Evolutionary conservation across 139 green algal genomes (phyloP), one percentile per base, ranked within the genome.

Genomic region (Chlorella sp.): DNA sequence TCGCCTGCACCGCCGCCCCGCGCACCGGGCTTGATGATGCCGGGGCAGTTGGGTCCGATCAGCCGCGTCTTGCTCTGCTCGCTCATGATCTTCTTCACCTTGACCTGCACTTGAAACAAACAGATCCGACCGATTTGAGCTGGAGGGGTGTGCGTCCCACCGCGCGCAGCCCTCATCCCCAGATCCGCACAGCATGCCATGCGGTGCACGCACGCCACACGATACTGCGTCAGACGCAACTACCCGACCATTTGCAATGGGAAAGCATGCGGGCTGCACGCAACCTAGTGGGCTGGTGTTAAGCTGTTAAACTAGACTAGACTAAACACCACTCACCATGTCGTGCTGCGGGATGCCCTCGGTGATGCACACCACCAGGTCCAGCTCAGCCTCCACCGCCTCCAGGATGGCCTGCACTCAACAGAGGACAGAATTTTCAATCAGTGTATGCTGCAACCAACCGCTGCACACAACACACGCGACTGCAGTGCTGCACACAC

Each of bases 321-420:
- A n/a, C n/a, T n/a, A 65, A 43, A 58, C 62, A 30, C 28, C 43
- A 68, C 88, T 1, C 76, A 98, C 94, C 96, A 99, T 99, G 90
- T 98, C 96, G 85, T 99, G 96, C 90, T 99, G 96, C 22, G 97
- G 97, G 80, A 99, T 99, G 84, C 97, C 97, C 88, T 99, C 97
- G 19, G 97, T 99, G 90, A 99, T 99, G 93, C 97, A 99, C 51
- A 99, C 97, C 58, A 99, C 94, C 67, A 99, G 92, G 69, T 98
- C 94, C 48, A 99, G 84, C 91, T 99, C 97, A 14, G 95, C 97
- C 81, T 98, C 93, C 34, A 99, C 90, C 24, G 93, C 95, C 81
- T 99, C 97, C 81, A 99, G 83, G 79, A 99, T 98, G 36, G 97
- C 96, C 28, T 88, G 84, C 41, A 19, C 9, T n/a, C 16, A 60